Base-by-base conservation (phyloP, 768 basidiomycete species). In the Pisolithus tinctorius region DNA sequence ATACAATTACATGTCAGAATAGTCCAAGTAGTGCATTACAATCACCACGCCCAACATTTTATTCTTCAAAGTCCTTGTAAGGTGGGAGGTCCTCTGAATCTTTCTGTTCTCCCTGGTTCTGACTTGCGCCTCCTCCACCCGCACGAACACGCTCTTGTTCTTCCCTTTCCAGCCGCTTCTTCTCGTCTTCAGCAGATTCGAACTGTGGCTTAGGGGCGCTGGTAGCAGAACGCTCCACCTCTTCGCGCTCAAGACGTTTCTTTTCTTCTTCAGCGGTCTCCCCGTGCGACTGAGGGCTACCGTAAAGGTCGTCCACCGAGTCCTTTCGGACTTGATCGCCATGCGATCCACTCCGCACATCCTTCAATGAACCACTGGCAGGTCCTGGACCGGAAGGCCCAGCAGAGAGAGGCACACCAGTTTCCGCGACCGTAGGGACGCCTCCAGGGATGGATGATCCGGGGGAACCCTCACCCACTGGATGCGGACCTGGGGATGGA, bases 341-440 rank as follows among this genome's bases (percentile, higher is more conserved):
- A 38, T 65, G 52, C 23, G 72, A 70, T 23, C 72, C 69, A 25
- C 58, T 65, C 48, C 68, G 74, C 57, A 81, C 70, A 51, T 83
- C 76, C 55, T 66, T 74, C 50, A 87, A 68, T 2, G 83, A 83
- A 5, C 84, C 86, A 54, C 77, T 80, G 2, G 79, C 75, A 5
- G 84, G 83, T 3, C 85, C 84, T 39, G 84, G 82, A 7, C 84
- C 86, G 41, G 46, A 23, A 0, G 60, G 66, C 16, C 82, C 78
- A 4, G 82, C 81, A 16, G 74, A 66, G n/a, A 86, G 69, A 16
- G 85, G 86, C n/a, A 86, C 69, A 11, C 84, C 86, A 0, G 87
- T 87, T 63, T 88, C 87, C 9, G 87, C 84, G 6, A 90, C 75
- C 4, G 85, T 88, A 4, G 83, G 85, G 7, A 68, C 69, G n/a